phyloP scores from a whole-genome alignment of 2,329 filamentous ascomycete genomes.

The Kalmusia sp. region DNA sequence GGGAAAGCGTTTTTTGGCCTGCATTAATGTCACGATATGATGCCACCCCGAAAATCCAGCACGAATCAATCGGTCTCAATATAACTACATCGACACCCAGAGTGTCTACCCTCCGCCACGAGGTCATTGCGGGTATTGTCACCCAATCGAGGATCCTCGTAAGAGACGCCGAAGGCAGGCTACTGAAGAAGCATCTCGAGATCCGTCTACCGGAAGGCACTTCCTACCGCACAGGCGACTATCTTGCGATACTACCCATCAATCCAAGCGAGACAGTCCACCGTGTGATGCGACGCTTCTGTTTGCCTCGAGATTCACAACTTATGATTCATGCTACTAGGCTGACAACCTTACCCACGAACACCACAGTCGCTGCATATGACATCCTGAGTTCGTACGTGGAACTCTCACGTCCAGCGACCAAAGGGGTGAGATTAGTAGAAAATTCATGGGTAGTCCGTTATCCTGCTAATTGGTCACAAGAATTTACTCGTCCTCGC shows the following conservation, averaged over 20 bases:
- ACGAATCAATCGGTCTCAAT: neutral
- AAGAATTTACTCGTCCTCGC: too few relatives aligned
- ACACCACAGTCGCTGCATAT: slow-evolving; percentile 11
- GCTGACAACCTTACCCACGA: slow-evolving; percentile 8
- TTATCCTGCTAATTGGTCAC: too few relatives aligned
- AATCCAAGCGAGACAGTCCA: slow-evolving; percentile 52
- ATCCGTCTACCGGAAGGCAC: slow-evolving; percentile 44
- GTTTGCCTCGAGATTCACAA: slow-evolving; percentile 18
- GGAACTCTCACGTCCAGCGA: slow-evolving; percentile 18
- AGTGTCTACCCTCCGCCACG: slow-evolving; percentile 23
- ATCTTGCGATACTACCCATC: slow-evolving; percentile 72
- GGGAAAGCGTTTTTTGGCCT: slow-evolving; percentile 31
- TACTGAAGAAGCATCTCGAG: slow-evolving; percentile 24
- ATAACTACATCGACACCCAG: slow-evolving; percentile 14
- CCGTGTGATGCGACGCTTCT: slow-evolving; percentile 18
- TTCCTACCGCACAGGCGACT: slow-evolving; percentile 74
- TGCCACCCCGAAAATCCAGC: neutral
- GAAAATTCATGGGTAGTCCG: neutral
- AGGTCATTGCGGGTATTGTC: slow-evolving; percentile 19
- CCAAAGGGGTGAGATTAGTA: too few relatives aligned
- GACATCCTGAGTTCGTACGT: too few relatives aligned
- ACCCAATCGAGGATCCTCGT: too few relatives aligned
- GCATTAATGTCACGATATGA: slow-evolving; percentile 18
- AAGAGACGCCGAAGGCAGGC: slow-evolving; percentile 4
- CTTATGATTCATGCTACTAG: too few relatives aligned